Evolutionary conservation across 371 early-diverging fungal genomes (phyloP).

Genomic region (Capillidium rhysosporum): DNA sequence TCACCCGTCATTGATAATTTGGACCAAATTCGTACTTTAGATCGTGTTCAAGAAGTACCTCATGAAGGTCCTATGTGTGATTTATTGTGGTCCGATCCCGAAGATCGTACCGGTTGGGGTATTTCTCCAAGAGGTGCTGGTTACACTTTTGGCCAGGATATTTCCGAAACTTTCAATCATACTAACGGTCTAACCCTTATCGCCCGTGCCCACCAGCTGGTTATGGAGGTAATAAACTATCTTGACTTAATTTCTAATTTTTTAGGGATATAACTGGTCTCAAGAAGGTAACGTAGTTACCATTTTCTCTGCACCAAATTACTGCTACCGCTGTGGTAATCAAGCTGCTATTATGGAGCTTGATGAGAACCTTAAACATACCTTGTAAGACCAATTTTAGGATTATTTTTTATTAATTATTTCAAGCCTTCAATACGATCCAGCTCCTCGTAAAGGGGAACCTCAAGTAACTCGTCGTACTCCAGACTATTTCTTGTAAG

Average conservation of each 20-base stretch:
- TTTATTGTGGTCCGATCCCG: constrained; percentile 86
- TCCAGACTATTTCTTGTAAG: constrained; percentile 96
- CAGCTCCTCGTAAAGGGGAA: constrained; percentile 94
- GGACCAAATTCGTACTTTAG: constrained; percentile 92
- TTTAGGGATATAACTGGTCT: constrained; percentile 22
- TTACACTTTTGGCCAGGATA: constrained; percentile 94
- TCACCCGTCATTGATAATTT: constrained; percentile 94
- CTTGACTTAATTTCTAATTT: not conserved
- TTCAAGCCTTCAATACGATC: constrained; percentile 91
- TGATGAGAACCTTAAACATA: constrained; percentile 87
- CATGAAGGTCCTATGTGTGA: constrained; percentile 98
- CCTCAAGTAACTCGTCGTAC: constrained; percentile 94
- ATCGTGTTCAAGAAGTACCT: constrained; percentile 96
- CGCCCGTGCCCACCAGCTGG: constrained; percentile 98
- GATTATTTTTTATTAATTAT: not conserved
- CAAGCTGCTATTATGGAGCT: constrained; percentile 97
- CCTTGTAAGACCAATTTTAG: constrained; percentile 43
- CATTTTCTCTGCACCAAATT: constrained; percentile 99
- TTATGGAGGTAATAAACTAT: constrained; percentile 73
- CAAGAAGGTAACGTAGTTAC: constrained; percentile 98
- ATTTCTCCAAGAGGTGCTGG: constrained; percentile 98
- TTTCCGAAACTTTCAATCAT: constrained; percentile 88
- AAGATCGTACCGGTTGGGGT: constrained; percentile 96
- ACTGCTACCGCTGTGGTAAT: constrained; percentile 92
- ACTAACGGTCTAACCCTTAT: constrained; percentile 94